Conservation (phyloP, 1,284 basidiomycete species). For the Cryptococcus wingfieldii region DNA sequence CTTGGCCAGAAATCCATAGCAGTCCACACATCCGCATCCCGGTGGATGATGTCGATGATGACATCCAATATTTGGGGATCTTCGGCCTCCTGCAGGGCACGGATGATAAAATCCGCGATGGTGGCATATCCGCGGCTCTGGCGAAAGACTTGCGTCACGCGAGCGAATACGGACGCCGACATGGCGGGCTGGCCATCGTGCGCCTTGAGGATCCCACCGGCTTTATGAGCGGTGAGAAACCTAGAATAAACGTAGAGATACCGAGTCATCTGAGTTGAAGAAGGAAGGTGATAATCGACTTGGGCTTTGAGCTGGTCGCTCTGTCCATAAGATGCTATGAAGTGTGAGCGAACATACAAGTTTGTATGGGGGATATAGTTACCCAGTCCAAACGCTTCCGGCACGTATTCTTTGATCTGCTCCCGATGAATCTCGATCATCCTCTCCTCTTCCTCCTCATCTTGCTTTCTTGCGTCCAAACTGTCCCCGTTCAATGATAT, state of each 20-base stretch:
- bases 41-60: constrained; percentile 35
- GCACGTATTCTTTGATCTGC: constrained; percentile 40
- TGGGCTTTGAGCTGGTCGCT: constrained; percentile 23
- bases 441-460: constrained; percentile 32
- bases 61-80: constrained; percentile 39
- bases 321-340: constrained; percentile 22
- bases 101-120: constrained; percentile 36
- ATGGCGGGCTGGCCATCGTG: constrained; percentile 24
- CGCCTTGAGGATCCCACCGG: constrained; percentile 19
- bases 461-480: constrained; percentile 15
- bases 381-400: constrained; percentile 41
- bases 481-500: constrained; percentile 41
- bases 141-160: constrained; percentile 37
- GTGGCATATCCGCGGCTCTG: constrained; percentile 37
- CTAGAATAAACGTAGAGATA: constrained; percentile 39
- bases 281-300: constrained; percentile 33
- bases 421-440: constrained; percentile 29
- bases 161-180: constrained; percentile 37
- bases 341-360: constrained; percentile 3
- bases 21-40: constrained; percentile 45
- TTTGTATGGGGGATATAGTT: constrained; percentile 4
- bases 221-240: constrained; percentile 36
- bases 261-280: constrained; percentile 24
- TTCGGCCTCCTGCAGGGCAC: constrained; percentile 30
- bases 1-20: constrained; percentile 42